phyloP scores from a whole-genome alignment of 106 monocot genomes.

The Alisma plantagoaquatica region DNA sequence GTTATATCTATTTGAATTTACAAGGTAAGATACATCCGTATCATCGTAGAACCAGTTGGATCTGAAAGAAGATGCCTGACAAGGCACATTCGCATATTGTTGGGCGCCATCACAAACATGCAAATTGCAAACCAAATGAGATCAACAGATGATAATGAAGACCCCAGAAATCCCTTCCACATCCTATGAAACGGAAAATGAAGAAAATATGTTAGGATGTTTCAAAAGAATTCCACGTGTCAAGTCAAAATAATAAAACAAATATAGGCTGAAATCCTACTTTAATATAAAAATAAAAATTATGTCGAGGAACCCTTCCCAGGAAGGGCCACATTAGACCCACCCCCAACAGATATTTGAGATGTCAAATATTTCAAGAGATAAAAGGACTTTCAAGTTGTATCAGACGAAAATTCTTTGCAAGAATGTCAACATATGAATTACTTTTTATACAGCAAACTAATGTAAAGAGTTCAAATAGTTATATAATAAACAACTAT shows the following conservation, averaged over 20 bases:
- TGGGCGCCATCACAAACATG: constrained; percentile 89
- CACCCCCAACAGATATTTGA: not conserved
- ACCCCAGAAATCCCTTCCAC: constrained; percentile 97
- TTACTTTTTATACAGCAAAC: no score
- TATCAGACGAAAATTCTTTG: no score
- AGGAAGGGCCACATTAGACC: not conserved
- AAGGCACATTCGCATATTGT: constrained; percentile 71
- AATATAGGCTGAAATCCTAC: no score
- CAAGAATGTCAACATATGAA: no score
- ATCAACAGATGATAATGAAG: constrained; percentile 75
- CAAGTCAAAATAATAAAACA: not conserved
- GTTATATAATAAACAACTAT: no score
- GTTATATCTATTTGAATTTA: no score
- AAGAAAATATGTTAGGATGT: not conserved
- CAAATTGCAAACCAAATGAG: constrained; percentile 86
- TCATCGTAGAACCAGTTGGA: constrained; percentile 72
- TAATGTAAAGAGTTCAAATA: no score
- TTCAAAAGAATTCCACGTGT: not conserved
- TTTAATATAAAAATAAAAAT: no score
- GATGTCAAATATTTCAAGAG: not conserved
- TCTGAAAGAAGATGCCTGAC: constrained; percentile 84
- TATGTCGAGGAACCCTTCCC: no score
- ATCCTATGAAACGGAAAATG: constrained; percentile 44
- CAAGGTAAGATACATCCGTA: constrained; percentile 67
- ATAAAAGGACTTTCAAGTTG: no score